Conservation (phyloP, 2,329 filamentous ascomycete genomes). For the Sordariomycetes sp. region DNA sequence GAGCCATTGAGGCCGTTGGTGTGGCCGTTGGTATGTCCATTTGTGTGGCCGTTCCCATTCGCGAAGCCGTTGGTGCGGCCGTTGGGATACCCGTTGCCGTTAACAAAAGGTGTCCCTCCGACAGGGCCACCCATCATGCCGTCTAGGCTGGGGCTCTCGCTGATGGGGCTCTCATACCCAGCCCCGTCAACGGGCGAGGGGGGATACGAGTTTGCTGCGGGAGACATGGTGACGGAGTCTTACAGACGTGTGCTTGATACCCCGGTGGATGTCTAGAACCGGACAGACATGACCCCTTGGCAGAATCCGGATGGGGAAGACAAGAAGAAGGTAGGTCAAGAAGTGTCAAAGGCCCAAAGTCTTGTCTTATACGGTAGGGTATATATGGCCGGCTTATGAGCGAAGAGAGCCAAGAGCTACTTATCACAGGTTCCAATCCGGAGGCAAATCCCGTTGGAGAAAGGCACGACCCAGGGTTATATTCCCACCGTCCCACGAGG, state of each 20-base stretch:
- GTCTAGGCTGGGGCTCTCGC: background rate
- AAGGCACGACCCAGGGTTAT: background rate
- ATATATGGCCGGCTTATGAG: background rate
- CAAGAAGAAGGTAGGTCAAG: background rate
- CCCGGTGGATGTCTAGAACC: background rate
- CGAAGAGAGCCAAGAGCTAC: background rate
- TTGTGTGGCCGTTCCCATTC: constrained; percentile 1
- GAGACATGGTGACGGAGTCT: background rate
- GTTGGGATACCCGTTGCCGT: background rate
- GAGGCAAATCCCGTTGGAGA: too few species aligned
- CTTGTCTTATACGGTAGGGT: background rate
- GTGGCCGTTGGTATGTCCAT: constrained; percentile 4
- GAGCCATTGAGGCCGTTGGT: background rate
- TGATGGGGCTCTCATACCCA: background rate
- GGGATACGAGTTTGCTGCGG: background rate
- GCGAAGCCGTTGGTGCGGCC: constrained; percentile 1
- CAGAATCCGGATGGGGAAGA: background rate
- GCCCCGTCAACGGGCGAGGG: background rate
- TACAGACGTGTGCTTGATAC: background rate
- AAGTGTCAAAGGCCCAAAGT: background rate
- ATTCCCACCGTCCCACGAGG: background rate
- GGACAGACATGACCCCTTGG: background rate
- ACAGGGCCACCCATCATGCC: constrained; percentile 1
- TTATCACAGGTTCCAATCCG: too few species aligned
- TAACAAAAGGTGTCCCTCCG: background rate